These are phyloP conservation scores for Penicillium bovifimosum DNA, from an alignment of 495 filamentous ascomycete genomes.

Conservation along the genomic window DNA sequence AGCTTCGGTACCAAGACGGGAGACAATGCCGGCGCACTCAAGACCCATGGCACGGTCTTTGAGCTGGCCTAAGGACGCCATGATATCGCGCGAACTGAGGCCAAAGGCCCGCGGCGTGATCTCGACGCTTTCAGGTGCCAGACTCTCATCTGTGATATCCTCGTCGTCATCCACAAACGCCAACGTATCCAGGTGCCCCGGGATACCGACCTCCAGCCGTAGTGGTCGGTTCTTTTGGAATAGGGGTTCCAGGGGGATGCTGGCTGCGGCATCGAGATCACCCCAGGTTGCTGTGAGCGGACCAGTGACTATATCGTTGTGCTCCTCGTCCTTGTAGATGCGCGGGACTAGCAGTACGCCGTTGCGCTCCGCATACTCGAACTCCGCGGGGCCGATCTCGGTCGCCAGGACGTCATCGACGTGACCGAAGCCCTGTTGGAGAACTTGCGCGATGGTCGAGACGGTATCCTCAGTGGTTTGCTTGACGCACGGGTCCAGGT, in stretches of 20 bases:
- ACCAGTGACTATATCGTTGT: constrained; percentile 2
- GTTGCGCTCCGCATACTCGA: constrained; percentile 26
- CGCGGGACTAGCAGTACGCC: constrained; percentile 27
- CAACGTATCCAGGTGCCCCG: not conserved
- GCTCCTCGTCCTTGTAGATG: constrained; percentile 9
- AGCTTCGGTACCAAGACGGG: constrained; percentile 5
- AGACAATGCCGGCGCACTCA: constrained; percentile 42
- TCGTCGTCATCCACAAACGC: not conserved
- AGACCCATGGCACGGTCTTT: constrained; percentile 29
- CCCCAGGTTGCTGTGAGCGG: not conserved
- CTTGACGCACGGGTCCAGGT: too few relatives aligned
- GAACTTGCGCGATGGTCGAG: not conserved
- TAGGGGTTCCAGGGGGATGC: not conserved
- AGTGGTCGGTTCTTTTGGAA: not conserved
- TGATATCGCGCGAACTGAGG: too few relatives aligned
- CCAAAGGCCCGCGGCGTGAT: not conserved
- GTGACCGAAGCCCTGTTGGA: not conserved
- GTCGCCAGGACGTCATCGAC: not conserved
- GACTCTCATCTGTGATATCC: not conserved
- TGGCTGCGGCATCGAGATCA: not conserved
- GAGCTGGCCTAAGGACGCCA: constrained; percentile 27
- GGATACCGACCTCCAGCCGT: not conserved
- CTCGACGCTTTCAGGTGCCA: not conserved
- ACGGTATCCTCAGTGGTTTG: too few relatives aligned
- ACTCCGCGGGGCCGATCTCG: not conserved